Conservation (phyloP, 257 asterid species). For the Solanum tarapatanum region DNA sequence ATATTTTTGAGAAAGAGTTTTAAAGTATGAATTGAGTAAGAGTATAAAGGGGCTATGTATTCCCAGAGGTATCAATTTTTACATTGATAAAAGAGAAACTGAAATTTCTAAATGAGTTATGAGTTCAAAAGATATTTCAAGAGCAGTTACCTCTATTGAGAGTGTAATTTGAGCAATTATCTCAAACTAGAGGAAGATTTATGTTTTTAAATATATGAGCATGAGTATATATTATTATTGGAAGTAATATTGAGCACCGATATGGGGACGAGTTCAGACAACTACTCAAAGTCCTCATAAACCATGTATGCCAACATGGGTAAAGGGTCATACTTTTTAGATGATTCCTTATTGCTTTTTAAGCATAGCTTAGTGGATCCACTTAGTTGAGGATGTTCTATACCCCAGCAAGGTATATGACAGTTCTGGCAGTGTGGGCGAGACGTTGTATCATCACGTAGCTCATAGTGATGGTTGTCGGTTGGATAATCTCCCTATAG, state of each 20-base stretch:
- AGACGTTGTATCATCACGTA: background rate
- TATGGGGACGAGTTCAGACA: too few species aligned
- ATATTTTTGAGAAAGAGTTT: background rate
- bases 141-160: background rate
- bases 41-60: background rate
- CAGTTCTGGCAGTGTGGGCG: background rate
- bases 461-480: background rate
- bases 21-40: background rate
- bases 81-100: background rate
- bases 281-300: background rate
- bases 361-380: background rate
- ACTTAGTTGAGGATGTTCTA: background rate
- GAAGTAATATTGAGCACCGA: background rate
- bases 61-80: background rate
- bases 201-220: background rate
- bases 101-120: too few species aligned
- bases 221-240: background rate
- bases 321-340: background rate
- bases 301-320: background rate
- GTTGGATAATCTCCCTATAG: background rate
- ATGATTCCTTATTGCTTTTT: background rate
- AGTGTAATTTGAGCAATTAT: too few species aligned
- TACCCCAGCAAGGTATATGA: background rate
- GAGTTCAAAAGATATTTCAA: background rate
- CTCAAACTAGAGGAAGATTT: too few species aligned